Percentiles rank a stretch among this genome's conserved stretches.
Conservation (phyloP, 345 rosid species). For the Boechera stricta region DNA sequence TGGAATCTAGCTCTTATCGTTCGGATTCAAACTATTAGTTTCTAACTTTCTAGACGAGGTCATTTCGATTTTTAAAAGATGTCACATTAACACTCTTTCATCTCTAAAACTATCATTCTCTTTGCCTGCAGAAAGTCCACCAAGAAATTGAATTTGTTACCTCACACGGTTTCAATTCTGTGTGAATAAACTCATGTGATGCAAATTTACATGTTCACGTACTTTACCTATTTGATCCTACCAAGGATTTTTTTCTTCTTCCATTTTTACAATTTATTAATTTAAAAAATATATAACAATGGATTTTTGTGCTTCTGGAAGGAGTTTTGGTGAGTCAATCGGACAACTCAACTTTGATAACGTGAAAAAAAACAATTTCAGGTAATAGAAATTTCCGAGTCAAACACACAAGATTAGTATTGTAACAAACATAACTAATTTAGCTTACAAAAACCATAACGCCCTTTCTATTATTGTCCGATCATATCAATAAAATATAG, state of each 20-base stretch:
- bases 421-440: constrained; percentile 19
- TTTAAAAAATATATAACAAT: no score
- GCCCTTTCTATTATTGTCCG: constrained; percentile 29
- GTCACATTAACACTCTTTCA: background rate
- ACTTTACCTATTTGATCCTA: background rate
- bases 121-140: background rate
- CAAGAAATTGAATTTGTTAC: background rate
- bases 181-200: background rate
- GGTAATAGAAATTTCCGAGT: background rate
- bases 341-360: constrained; percentile 16
- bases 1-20: background rate
- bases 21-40: background rate
- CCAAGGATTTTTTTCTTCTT: background rate
- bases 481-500: background rate
- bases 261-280: background rate
- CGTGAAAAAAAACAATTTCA: background rate
- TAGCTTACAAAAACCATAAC: background rate
- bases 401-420: constrained; percentile 19
- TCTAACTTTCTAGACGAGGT: background rate
- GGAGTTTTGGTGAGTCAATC: constrained; percentile 6
- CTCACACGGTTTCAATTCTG: background rate
- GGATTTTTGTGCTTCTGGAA: constrained; percentile 21
- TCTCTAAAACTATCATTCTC: background rate
- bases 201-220: background rate
- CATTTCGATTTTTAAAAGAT: background rate